Base-by-base conservation (phyloP, 495 filamentous ascomycete genomes). In the Neurospora terricola region DNA sequence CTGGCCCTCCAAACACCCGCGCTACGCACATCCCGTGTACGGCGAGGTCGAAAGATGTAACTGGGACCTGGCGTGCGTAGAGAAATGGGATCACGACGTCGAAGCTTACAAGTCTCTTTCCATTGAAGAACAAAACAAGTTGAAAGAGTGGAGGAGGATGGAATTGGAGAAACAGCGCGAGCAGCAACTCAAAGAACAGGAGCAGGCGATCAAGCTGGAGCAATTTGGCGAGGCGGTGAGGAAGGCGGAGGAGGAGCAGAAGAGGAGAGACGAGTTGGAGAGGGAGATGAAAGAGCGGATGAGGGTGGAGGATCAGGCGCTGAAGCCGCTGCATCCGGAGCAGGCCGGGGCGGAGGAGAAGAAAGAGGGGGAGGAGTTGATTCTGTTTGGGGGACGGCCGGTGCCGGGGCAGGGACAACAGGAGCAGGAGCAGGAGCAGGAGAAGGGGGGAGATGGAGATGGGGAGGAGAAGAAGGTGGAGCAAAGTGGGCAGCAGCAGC, bases 11-110 rank as follows among this genome's bases (percentile, higher is more conserved):
- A 79, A 79, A 59, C 88, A 90, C 76, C 87, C 87, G 3, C 83
- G 88, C 66, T 88, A 81, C 75, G 85, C 77, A 10, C 88, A 90
- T 75, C 88, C 88, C 0, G 83, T 86, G 23, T 89, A 87, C 76
- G 88, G 86, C 48, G 86, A 89, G 80, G 88, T 90, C 0, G 88
- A 90, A 75, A 76, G 81, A 72, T 90, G 88, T 76, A 89, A 90
- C 75, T 90, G 88, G 88, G 82, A 88, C 69, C 75, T 76, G 38
- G 85, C 86, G 5, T 90, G 88, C 71, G 85, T 90, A 2, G 73
- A 75, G 30, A 78, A 82, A 71, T 90, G 88, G 88, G 87, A 88
- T 74, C 78, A 78, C 36, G 82, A 88, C 74, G 84, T 84, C 0
- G 83, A 82, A 10, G 78, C 79, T 16, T 87, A 85, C 77, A 81